Base-by-base conservation (phyloP, 2,329 filamentous ascomycete genomes). In the Colletotrichum liriopes region DNA sequence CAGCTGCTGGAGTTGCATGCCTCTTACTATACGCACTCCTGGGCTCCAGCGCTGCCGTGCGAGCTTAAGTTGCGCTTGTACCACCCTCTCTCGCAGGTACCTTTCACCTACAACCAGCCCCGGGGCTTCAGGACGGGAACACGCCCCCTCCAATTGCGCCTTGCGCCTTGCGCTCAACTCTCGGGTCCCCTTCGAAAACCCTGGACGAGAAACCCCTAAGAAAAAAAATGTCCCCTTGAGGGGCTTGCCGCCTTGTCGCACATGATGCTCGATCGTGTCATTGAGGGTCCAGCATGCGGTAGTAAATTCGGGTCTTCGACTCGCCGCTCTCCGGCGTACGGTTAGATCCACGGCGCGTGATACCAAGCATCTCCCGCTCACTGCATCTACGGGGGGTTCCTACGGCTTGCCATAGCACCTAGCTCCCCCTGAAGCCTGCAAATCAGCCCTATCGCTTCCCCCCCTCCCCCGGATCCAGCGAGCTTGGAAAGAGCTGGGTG, bases 11-110 rank as follows among this genome's bases (percentile, higher is more conserved):
- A 37, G 26, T 32, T 58, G 49, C 32, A 32, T 65, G 51, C 55
- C 26, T 52, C 29, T 47, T 65, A 32, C 61, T 70, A 70, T 70
- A 14, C 67, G 54, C 67, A 70, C 67, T 70, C 67, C 67, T 70
- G 32, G 23, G 32, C 65, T 68, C 51, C 59, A 63, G 32, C 66
- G 35, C 39, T 26, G 41, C 12, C 41, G 41, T 26, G 6, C 51
- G 20, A 49, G 39, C 39, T 32, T n/a, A 52, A 35, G 51, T 58
- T 54, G 51, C 68, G 68, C 65, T 63, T 71, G 68, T 68, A 58
- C 65, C 65, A 68, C 68, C 51, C 20, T 37, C 32, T 67, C 51
- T 58, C 43, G 63, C 68, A 67, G 56, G 51, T 68, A 54, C 54
- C 67, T 41, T 26, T 20, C 12, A 26, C 49, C 20, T 39, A 56